Evolutionary conservation across 1,284 basidiomycete genomes (phyloP).

Genomic region (Cryptococcus amylolentus): DNA sequence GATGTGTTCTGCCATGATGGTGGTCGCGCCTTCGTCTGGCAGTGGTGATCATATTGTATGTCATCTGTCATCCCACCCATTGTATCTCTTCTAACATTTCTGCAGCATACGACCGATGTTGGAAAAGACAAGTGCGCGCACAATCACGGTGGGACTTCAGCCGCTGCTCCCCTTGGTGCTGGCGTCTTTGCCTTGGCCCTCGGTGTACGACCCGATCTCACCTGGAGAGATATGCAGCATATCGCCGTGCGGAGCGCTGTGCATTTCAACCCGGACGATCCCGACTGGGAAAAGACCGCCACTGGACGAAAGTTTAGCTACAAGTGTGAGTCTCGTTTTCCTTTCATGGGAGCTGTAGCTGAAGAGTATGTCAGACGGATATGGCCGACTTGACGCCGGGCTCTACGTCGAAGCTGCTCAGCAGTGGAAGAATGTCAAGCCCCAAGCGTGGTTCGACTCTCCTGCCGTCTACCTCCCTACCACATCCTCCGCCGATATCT

Average conservation of each 20-base stretch:
- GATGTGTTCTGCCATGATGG: slow-evolving; percentile 92
- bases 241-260: slow-evolving; percentile 76
- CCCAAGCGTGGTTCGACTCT: slow-evolving; percentile 84
- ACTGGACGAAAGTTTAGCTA: slow-evolving; percentile 82
- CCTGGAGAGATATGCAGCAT: slow-evolving; percentile 96
- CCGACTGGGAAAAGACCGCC: slow-evolving; percentile 88
- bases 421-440: slow-evolving; percentile 83
- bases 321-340: slow-evolving; percentile 59
- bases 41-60: slow-evolving; percentile 84
- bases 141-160: slow-evolving; percentile 91
- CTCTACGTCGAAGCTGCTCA: slow-evolving; percentile 76
- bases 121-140: slow-evolving; percentile 79
- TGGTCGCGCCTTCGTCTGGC: slow-evolving; percentile 96
- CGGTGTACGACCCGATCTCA: slow-evolving; percentile 78
- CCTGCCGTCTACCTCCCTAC: slow-evolving; percentile 62
- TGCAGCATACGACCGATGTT: slow-evolving; percentile 88
- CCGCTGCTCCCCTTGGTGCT: slow-evolving; percentile 92
- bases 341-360: not conserved
- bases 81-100: not conserved
- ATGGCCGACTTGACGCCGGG: slow-evolving; percentile 82
- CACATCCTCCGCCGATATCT: slow-evolving; percentile 11
- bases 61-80: slow-evolving; percentile 46
- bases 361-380: slow-evolving; percentile 59
- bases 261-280: slow-evolving; percentile 80
- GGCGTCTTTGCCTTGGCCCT: slow-evolving; percentile 86